phyloP scores from a whole-genome alignment of 306 rosid species.

The Gastrolobium villosum region DNA sequence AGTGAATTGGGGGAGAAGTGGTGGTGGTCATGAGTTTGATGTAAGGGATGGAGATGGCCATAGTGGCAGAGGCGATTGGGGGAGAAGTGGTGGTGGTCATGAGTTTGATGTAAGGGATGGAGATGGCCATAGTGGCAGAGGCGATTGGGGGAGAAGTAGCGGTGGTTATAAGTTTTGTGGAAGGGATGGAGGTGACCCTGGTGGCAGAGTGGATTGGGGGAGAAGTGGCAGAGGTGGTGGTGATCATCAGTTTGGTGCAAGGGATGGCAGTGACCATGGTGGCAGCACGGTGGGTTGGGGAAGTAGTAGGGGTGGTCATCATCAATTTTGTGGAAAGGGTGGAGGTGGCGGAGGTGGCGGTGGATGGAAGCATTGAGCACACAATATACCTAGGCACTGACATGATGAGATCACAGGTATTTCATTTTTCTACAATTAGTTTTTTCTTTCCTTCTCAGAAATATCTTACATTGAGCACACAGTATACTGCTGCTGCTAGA shows the following conservation, averaged over 20 bases:
- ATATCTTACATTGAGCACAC: not conserved
- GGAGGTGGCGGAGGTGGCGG: constrained; percentile 7
- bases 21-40: constrained; percentile 14
- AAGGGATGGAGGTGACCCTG: constrained; percentile 37
- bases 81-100: no score
- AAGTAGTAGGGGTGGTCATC: not conserved
- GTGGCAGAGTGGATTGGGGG: constrained; percentile 42
- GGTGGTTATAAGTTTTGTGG: not conserved
- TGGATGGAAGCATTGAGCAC: constrained; percentile 13
- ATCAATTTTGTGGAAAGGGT: constrained; percentile 25
- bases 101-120: no score
- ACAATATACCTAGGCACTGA: constrained; percentile 48
- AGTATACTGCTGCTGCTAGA: not conserved
- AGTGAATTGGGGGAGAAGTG: no score
- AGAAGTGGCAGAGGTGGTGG: not conserved
- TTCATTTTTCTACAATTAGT: not conserved
- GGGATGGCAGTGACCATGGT: no score
- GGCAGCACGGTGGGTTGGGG: no score
- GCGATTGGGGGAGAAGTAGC: no score
- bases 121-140: no score
- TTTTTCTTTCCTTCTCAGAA: not conserved
- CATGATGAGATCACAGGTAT: constrained; percentile 53
- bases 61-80: no score
- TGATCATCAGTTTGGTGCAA: no score
- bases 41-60: constrained; percentile 16